A percentile compares a stretch with the other conserved stretches of the same genome.
Evolutionary conservation across 208 protist species (phyloP).

Genomic region (Trypanosoma cruzi): DNA sequence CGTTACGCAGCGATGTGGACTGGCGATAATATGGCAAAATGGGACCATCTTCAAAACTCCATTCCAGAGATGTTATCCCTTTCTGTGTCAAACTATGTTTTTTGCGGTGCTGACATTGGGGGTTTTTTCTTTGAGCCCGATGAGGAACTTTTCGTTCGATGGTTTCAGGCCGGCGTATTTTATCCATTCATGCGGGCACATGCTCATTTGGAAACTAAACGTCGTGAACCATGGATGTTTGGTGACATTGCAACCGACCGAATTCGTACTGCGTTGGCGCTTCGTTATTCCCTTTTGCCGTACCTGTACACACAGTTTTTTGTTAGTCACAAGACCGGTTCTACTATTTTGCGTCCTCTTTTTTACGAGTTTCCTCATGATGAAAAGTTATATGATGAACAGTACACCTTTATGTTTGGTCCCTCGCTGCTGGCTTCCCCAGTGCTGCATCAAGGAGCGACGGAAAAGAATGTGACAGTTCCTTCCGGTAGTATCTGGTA

Average conservation of each 20-base stretch:
- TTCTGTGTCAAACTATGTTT: constrained; percentile 95
- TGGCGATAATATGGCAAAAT: constrained; percentile 97
- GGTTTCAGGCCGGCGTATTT: constrained; percentile 97
- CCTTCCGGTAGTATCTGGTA: constrained; percentile 81
- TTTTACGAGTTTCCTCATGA: constrained; percentile 95
- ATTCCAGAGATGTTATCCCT: constrained; percentile 97
- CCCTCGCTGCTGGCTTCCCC: constrained; percentile 89
- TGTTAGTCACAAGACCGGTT: constrained; percentile 74
- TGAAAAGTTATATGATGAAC: constrained; percentile 76
- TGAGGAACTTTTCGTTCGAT: constrained; percentile 96
- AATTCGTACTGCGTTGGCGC: constrained; percentile 73
- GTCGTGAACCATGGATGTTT: constrained; percentile 98
- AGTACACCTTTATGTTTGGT: constrained; percentile 93
- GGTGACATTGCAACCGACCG: constrained; percentile 52
- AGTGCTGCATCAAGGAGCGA: constrained; percentile 60
- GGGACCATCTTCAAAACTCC: constrained; percentile 95
- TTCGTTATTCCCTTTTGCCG: constrained; percentile 95
- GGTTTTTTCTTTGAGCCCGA: constrained; percentile 98
- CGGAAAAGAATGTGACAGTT: constrained; percentile 64
- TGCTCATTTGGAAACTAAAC: constrained; percentile 95
- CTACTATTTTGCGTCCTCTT: constrained; percentile 94
- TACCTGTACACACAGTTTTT: constrained; percentile 98
- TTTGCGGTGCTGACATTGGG: constrained; percentile 97
- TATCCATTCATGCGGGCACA: constrained; percentile 99
- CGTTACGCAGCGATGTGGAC: constrained; percentile 98